Conservation (phyloP, 805 yeast species). For the Cyberlindnera saturnus region DNA sequence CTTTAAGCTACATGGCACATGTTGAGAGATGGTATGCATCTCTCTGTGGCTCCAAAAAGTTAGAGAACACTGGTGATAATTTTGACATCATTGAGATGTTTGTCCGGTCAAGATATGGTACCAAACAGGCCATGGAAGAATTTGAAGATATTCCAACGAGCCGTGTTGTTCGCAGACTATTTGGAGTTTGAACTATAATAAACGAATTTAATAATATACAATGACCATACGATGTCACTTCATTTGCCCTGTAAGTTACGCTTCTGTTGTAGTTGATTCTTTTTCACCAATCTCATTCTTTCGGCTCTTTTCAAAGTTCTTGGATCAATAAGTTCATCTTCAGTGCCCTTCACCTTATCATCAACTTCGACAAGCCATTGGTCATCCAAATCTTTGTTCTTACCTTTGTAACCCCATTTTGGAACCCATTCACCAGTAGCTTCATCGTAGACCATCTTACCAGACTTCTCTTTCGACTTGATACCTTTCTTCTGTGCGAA, state of each 20-base stretch:
- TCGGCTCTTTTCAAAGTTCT: conserved; percentile 75
- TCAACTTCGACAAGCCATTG: conserved; percentile 97
- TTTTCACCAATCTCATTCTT: conserved; percentile 78
- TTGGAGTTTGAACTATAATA: conserved; percentile 8
- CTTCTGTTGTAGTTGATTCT: conserved; percentile 80
- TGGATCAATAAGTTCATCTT: conserved; percentile 76
- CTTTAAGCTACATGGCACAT: conserved; percentile 20
- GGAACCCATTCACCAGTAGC: conserved; percentile 92
- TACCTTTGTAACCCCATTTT: conserved; percentile 97
- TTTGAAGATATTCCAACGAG: conserved; percentile 16
- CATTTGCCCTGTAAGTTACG: conserved; percentile 51
- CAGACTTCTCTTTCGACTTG: conserved; percentile 80
- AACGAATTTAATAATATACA: not conserved
- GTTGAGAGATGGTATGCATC: conserved; percentile 26
- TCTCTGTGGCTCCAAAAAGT: conserved; percentile 24
- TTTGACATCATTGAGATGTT: conserved; percentile 32
- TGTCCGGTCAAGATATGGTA: conserved; percentile 20
- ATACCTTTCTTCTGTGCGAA: conserved; percentile 97
- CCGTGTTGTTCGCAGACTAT: conserved; percentile 17
- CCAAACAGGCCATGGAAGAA: conserved; percentile 25
- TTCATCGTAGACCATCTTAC: conserved; percentile 87
- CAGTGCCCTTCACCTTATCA: conserved; percentile 55
- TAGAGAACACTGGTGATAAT: conserved; percentile 26
- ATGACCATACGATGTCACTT: too few relatives aligned
- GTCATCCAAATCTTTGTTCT: conserved; percentile 76